Evolutionary conservation across 805 yeast species (phyloP), one percentile per base, ranked within the genome.

Genomic region (Saccharomyces eubayanus): DNA sequence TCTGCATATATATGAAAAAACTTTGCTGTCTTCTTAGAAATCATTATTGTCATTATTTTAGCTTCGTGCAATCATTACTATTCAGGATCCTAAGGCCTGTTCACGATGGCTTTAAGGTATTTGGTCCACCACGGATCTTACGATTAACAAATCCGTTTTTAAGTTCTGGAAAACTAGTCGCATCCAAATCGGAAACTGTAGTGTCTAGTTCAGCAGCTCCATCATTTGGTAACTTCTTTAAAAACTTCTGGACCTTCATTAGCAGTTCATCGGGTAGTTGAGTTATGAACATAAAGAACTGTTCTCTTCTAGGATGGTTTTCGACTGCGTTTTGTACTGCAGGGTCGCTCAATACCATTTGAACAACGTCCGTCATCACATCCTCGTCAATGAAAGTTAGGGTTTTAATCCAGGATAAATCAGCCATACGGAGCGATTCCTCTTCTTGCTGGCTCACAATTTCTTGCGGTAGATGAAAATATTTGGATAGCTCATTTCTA

Each of bases 401-500:
- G 12, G 43, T 50, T 10, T 52, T 52, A 5, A 57, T 48, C 56
- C 59, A 56, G 72, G 75, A 50, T 72, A 72, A 49, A 63, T 36
- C 43, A 9, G 24, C 5, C 12, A 36, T 8, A 36, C 43, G 43
- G 5, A 36, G 24, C 9, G 43, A 36, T 24, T 16, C 20, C 5
- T 36, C 24, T 16, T 36, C 43, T 9, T 36, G 21, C 57, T 28
- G 36, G 43, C 16, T 46, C 36, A 58, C 64, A 10, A 67, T 66
- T 11, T 61, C 66, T 21, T 76, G 77, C 24, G 94, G 94, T 40
- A 89, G 84, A 8, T 86, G 76, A 1, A 96, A 97, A 36, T 86
- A 76, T 64, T 85, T 91, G 5, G 79, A 74, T 56, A 92, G 78
- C 56, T 83, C 74, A 63, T 80, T 79, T 59, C 83, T 79, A 58